Base-by-base conservation (phyloP, 495 filamentous ascomycete genomes). In the Penicillium subrubescens region DNA sequence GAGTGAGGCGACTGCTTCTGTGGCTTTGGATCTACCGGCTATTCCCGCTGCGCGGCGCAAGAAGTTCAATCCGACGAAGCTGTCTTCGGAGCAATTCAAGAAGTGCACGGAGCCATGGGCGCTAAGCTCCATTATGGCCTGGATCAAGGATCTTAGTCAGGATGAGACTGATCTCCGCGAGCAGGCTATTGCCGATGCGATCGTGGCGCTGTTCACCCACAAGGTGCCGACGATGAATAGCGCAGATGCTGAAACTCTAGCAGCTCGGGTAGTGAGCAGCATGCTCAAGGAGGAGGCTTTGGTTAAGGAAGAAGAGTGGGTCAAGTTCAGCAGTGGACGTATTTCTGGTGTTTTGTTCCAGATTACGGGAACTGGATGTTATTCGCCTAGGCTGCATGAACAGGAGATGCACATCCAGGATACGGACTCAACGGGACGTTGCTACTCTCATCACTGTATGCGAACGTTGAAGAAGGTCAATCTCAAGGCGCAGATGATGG, bases 181-280 rank as follows among this genome's bases (percentile, higher is more conserved):
- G 70, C 88, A 90, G 60, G 87, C 90, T 6, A 85, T 98, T 51
- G 88, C 90, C 35, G 93, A 97, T 58, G 94, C 91, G 2, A 86
- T 98, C 46, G 89, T 97, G 25, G 92, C 88, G 10, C 80, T 99
- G 23, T 98, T 99, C 73, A 97, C 93, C 17, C 88, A 93, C 77
- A 97, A 97, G 75, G 93, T 99, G 2, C 93, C 96, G 1, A 99
- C 94, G 0, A 98, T 99, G 95, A 98, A 99, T 69, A 93, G 93
- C 51, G 93, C 95, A 2, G 95, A 98, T 82, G 96, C 96, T 2
- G 95, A 99, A 72, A 89, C 89, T 8, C 81, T 99, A 23, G 90
- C 91, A 52, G 84, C 88, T 50, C 87, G 85, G 55, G 91, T 97
- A 2, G 91, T 97, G 2, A 81, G 85, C 41, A 86, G 89, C 37